Evolutionary conservation across 1,139 yeast genomes (phyloP), one percentile per base, ranked within the genome.

Genomic region (Suhomyces bolitotheri): DNA sequence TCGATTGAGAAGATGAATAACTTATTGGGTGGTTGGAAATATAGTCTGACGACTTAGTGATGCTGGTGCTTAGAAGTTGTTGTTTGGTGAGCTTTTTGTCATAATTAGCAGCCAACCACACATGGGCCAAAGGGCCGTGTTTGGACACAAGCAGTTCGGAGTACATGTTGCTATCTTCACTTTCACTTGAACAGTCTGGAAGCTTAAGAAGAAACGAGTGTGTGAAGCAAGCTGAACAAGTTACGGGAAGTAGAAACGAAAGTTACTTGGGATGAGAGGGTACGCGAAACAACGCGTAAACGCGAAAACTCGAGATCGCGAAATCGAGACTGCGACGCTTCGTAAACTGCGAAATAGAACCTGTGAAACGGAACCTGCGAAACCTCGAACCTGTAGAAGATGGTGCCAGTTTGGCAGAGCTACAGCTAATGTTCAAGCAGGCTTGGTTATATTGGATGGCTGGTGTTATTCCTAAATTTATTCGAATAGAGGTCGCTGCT

Each of bases 61-160:
- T 82, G 53, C 84, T 78, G 15, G 96, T 80, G 50, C 76, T 80
- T 34, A 88, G 64, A 33, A 85, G 73, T 54, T 89, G 92, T 40
- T 78, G 79, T 54, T 86, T 85, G 29, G 95, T 75, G 30, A 90
- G 72, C 50, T 84, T 85, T 52, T 82, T 79, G 50, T 86, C 95
- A 60, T 87, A 74, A 56, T 87, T 89, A 22, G 96, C 92, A 3
- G 97, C 97, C 36, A 90, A 72, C 97, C 97, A 90, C 11, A 88
- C 92, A 47, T 83, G 85, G 5, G 95, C 95, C 49, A 89, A 66
- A 2, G 96, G 95, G 3, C 95, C 94, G 54, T 82, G 82, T 44
- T 76, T 80, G 7, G 85, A 66, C 16, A 79, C 64, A 33, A 78
- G 58, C 38, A 59, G 68, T 31, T 71, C 76, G 4, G 74, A 59